Evolutionary conservation across 2,329 filamentous ascomycete species (phyloP).

Genomic region (Alternaria sp.): DNA sequence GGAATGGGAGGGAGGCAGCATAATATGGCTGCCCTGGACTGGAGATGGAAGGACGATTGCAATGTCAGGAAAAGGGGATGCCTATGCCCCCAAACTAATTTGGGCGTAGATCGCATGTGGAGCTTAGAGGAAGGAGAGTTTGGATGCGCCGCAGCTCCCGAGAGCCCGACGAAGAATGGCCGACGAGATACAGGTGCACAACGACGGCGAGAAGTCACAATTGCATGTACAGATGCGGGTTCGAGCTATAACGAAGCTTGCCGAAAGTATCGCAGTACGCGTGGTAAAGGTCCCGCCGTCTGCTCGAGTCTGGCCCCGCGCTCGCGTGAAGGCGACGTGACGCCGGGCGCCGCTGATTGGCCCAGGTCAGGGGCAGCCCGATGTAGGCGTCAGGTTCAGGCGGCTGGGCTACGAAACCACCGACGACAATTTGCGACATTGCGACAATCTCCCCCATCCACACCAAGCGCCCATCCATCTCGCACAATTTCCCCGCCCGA

Average conservation of each 20-base stretch:
- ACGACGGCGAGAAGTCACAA: not conserved
- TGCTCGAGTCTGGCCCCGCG: constrained; percentile 13
- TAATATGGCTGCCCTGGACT: constrained; percentile 37
- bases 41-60: constrained; percentile 24
- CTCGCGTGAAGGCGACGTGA: constrained; percentile 5
- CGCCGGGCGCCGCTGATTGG: constrained; percentile 18
- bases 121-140: constrained; percentile 14
- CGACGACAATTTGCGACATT: constrained; percentile 20
- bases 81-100: constrained; percentile 23
- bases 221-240: not conserved
- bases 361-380: constrained; percentile 2
- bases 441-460: constrained; percentile 19
- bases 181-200: not conserved
- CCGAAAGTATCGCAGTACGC: not conserved
- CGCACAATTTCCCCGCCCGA: constrained; percentile 19
- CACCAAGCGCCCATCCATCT: constrained; percentile 28
- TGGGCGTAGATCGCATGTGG: constrained; percentile 28
- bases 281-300: constrained; percentile 3
- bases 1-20: constrained; percentile 31
- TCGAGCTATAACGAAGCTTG: not conserved
- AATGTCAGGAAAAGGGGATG: constrained; percentile 43
- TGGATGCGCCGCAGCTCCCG: constrained; percentile 18
- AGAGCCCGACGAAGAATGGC: constrained; percentile 14
- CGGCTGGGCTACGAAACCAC: constrained; percentile 16
- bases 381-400: not conserved